Conservation (phyloP, 2,329 filamentous ascomycete genomes). For the Chaetomium sp. region DNA sequence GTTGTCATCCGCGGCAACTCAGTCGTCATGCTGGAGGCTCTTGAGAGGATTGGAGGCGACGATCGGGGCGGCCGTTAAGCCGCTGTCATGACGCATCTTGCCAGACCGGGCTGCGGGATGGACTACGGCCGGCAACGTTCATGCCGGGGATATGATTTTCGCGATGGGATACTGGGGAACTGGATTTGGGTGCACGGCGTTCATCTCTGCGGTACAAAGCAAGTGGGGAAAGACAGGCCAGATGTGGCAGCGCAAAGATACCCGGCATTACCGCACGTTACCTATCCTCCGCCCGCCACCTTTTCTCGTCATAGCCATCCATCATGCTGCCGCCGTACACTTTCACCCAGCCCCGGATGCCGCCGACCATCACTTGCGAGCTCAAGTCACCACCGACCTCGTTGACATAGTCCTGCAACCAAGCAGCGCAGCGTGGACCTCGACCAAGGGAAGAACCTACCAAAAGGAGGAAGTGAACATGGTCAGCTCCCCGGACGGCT, state of each 20-base stretch:
- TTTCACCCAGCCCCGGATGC: conserved; percentile 59
- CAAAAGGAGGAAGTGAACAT: too few species aligned
- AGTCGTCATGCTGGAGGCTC: conserved; percentile 93
- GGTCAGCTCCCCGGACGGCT: not conserved
- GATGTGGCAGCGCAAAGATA: conserved; percentile 21
- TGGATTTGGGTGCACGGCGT: conserved; percentile 15
- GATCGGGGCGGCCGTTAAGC: conserved; percentile 47
- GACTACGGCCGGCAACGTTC: not conserved
- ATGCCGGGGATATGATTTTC: not conserved
- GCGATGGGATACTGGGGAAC: conserved; percentile 3
- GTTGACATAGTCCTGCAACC: conserved; percentile 59
- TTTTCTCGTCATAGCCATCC: conserved; percentile 53
- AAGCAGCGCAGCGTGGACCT: conserved; percentile 55
- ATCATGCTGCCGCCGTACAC: conserved; percentile 51
- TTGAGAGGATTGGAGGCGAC: conserved; percentile 68
- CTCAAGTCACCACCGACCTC: conserved; percentile 49
- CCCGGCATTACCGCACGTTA: conserved; percentile 17
- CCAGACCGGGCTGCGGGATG: not conserved
- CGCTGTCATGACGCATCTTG: not conserved
- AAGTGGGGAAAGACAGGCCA: not conserved
- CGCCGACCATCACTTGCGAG: conserved; percentile 53
- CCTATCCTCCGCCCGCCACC: conserved; percentile 37
- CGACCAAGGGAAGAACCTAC: conserved; percentile 54
- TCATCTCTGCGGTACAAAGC: conserved; percentile 5
- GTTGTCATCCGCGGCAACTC: conserved; percentile 97